Percentiles rank a stretch among this genome's conserved stretches.
phyloP scores from a whole-genome alignment of 371 early-diverging fungal genomes.

The Haplosporangium sp. region DNA sequence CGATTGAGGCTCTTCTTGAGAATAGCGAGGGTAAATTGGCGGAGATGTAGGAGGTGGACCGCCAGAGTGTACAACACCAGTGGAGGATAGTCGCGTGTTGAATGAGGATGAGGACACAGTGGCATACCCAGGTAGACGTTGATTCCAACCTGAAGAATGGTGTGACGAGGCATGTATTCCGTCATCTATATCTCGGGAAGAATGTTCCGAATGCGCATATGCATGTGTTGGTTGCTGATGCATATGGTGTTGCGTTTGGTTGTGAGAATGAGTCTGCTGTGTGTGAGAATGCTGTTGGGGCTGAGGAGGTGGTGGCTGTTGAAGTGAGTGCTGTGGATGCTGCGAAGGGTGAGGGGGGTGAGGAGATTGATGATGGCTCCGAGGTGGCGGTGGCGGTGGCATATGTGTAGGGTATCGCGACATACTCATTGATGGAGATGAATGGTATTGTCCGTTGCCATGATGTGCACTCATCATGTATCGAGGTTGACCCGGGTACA shows the following conservation, averaged over 20 bases:
- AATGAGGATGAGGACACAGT: slow-evolving; percentile 43
- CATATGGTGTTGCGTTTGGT: slow-evolving; percentile 25
- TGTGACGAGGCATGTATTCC: slow-evolving; percentile 37
- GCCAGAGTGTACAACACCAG: slow-evolving; percentile 47
- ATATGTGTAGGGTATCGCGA: slow-evolving; percentile 44
- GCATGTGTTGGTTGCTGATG: slow-evolving; percentile 28
- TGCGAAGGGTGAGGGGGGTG: slow-evolving; percentile 20
- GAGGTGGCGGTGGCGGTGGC: slow-evolving; percentile 33
- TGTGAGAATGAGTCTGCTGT: slow-evolving; percentile 19
- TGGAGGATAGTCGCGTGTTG: slow-evolving; percentile 43
- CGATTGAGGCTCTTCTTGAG: slow-evolving; percentile 24
- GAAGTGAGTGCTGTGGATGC: slow-evolving; percentile 19
- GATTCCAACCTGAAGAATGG: slow-evolving; percentile 53
- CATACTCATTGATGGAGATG: slow-evolving; percentile 47
- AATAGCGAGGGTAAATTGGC: slow-evolving; percentile 41
- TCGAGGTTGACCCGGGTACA: slow-evolving; percentile 21
- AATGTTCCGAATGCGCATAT: slow-evolving; percentile 20
- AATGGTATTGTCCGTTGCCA: slow-evolving; percentile 33
- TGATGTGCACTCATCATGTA: slow-evolving; percentile 25
- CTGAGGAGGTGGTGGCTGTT: slow-evolving; percentile 7
- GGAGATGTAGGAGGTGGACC: slow-evolving; percentile 36
- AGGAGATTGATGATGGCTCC: slow-evolving; percentile 21
- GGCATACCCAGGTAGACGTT: slow-evolving; percentile 47
- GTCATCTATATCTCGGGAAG: slow-evolving; percentile 42
- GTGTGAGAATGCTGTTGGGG: slow-evolving; percentile 22